phyloP scores from a whole-genome alignment of 169 alveolate species.

The Toxoplasma gondii region DNA sequence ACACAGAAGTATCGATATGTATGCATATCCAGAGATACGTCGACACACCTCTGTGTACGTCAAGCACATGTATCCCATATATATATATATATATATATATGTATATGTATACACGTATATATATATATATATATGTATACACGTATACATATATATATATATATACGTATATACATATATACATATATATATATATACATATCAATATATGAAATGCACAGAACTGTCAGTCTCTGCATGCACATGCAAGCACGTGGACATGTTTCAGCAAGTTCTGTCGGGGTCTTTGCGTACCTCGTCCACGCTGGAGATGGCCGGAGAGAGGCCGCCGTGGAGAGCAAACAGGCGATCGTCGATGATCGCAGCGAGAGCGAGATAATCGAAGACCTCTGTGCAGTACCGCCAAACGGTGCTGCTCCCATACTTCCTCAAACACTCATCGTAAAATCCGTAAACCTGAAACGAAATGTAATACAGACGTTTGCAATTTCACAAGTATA shows the following conservation, averaged over 20 bases:
- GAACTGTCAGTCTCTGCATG: neutral
- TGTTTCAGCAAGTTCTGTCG: neutral
- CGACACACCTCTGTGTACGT: too few species aligned
- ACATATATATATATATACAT: too few species aligned
- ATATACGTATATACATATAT: too few species aligned
- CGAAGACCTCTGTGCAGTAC: constrained; percentile 85
- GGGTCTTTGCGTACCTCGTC: constrained; percentile 86
- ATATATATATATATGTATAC: too few species aligned
- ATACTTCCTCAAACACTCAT: constrained; percentile 98
- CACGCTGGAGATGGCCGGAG: constrained; percentile 93
- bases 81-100: too few species aligned
- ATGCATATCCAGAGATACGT: too few species aligned
- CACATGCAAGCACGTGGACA: neutral
- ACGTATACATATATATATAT: too few species aligned
- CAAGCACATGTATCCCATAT: too few species aligned
- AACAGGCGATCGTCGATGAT: constrained; percentile 95
- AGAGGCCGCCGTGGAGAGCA: constrained; percentile 99
- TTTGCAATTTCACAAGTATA: neutral
- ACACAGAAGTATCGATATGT: too few species aligned
- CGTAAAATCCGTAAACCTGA: constrained; percentile 99
- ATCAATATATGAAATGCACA: neutral
- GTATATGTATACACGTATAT: too few species aligned
- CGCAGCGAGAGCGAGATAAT: constrained; percentile 97
- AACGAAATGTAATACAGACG: neutral
- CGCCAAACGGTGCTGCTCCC: constrained; percentile 96